A percentile compares a stretch with the other conserved stretches of the same genome.
Evolutionary conservation across 805 yeast genomes (phyloP).

Genomic region (Saccharomycopsis malanga): DNA sequence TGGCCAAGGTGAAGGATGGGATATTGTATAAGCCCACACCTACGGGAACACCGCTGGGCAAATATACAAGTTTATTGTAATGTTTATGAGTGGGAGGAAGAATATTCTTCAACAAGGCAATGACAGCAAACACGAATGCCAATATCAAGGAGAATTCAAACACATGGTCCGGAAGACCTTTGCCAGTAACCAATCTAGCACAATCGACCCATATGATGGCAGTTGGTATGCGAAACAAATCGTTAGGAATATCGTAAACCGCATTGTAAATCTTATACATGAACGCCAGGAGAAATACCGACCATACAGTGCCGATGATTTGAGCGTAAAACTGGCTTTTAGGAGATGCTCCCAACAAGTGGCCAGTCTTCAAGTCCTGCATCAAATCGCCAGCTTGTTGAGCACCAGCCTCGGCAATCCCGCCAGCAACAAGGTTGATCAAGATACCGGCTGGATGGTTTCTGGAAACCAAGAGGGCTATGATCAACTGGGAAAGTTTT

Average conservation of each 20-base stretch:
- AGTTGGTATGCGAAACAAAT: slow-evolving; percentile 81
- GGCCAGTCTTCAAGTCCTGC: slow-evolving; percentile 97
- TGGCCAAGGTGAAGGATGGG: slow-evolving; percentile 88
- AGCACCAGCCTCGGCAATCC: slow-evolving; percentile 97
- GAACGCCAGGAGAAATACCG: slow-evolving; percentile 68
- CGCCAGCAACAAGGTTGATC: slow-evolving; percentile 88
- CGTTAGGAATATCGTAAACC: slow-evolving; percentile 81
- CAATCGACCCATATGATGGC: slow-evolving; percentile 97
- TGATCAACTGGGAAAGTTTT: slow-evolving; percentile 80
- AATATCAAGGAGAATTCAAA: slow-evolving; percentile 50
- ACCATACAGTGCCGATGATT: slow-evolving; percentile 78
- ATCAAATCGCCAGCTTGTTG: slow-evolving; percentile 98
- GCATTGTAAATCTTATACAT: slow-evolving; percentile 78
- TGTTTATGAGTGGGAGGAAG: slow-evolving; percentile 35
- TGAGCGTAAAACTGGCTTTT: slow-evolving; percentile 89
- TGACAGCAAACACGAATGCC: slow-evolving; percentile 60
- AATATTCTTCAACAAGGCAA: slow-evolving; percentile 58
- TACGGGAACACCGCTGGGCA: slow-evolving; percentile 95
- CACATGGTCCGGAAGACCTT: slow-evolving; percentile 81
- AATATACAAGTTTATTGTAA: slow-evolving; percentile 41
- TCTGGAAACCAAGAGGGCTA: slow-evolving; percentile 73
- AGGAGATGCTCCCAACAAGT: slow-evolving; percentile 85
- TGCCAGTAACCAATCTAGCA: slow-evolving; percentile 84
- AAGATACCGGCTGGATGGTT: slow-evolving; percentile 74
- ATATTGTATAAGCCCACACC: slow-evolving; percentile 94